Base-by-base conservation (phyloP, 2,329 filamentous ascomycete species). In the Beauveria sp. region DNA sequence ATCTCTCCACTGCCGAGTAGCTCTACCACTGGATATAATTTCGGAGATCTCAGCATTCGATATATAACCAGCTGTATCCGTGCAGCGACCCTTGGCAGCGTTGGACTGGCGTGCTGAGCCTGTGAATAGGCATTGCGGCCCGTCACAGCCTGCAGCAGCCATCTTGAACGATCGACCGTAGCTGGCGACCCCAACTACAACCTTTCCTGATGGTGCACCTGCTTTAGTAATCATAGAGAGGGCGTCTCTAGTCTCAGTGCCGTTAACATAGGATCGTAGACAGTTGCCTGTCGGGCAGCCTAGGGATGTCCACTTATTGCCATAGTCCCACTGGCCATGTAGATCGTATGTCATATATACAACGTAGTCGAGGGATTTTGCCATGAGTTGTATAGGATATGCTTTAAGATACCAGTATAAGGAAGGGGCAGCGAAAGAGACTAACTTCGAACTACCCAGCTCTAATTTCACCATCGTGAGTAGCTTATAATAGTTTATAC, bases 191-290 rank as follows among this genome's bases (percentile, higher is more conserved):
- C 72, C 73, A 2, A 74, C 70, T 2, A 70, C 53, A 2, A 75
- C 51, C 56, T 73, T 74, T 62, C 65, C 64, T 0, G 70, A 66
- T 0, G 67, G 65, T 0, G 70, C 67, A 5, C 71, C 71, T 1
- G 71, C 72, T 45, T 71, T 72, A 8, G 75, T 78, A 20, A 71
- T 64, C 67, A 75, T 75, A 5, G 68, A 59, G 5, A 78, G 63
- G 0, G 75, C 57, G 9, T 63, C 66, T 0, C 63, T 58, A 0
- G 73, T 76, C 64, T 78, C 74, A 0, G 69, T 77, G 20, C 70
- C 24, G 62, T 76, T 77, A 60, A 76, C 66, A 42, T 75, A 68
- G 16, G 64, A 68, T 3, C 72, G 68, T 0, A 77, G 67, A 60
- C 73, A 76, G 49, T 72, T 73, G 7, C 74, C 74, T 0, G 56